These are phyloP conservation scores for Atkinsonella texensis DNA, from an alignment of 2,329 filamentous ascomycete genomes.

Conservation along the genomic window DNA sequence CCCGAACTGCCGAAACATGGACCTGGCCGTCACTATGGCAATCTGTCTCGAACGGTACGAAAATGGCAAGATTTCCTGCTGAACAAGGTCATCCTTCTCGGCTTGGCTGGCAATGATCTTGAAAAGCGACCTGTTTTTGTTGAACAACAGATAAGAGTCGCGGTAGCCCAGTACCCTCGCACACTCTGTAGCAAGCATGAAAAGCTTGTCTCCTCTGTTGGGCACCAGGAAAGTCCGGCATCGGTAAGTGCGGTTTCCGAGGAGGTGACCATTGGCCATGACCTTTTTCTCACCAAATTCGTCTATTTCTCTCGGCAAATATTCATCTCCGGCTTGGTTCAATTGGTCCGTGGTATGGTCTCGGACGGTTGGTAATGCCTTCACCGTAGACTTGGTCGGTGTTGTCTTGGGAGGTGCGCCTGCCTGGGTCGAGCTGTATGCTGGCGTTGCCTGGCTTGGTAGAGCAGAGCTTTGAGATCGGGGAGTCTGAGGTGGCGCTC, in stretches of 20 bases:
- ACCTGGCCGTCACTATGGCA: constrained; percentile 90
- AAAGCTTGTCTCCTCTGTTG: constrained; percentile 81
- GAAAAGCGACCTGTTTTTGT: constrained; percentile 92
- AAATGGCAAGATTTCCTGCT: constrained; percentile 90
- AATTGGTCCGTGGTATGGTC: constrained; percentile 97
- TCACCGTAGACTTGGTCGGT: constrained; percentile 72
- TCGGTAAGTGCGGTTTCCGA: constrained; percentile 76
- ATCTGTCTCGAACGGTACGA: constrained; percentile 98
- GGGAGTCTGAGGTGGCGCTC: constrained; percentile 41
- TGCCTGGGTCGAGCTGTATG: constrained; percentile 27
- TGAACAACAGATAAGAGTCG: constrained; percentile 96
- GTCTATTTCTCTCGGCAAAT: constrained; percentile 85
- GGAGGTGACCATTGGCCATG: constrained; percentile 65
- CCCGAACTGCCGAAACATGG: constrained; percentile 98
- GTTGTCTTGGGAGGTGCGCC: constrained; percentile 63
- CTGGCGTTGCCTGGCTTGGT: constrained; percentile 28
- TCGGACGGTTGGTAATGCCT: constrained; percentile 87
- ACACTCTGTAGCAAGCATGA: constrained; percentile 98
- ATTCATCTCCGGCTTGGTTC: constrained; percentile 81
- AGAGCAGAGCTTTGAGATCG: constrained; percentile 37
- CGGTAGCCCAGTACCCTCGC: constrained; percentile 87
- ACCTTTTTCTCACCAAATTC: constrained; percentile 94
- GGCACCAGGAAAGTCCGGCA: constrained; percentile 91
- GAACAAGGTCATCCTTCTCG: constrained; percentile 93
- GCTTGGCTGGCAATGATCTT: constrained; percentile 96